A percentile compares a stretch with the other conserved stretches of the same genome.
These are phyloP conservation scores for Trametes coccinea DNA, from an alignment of 768 basidiomycete species.

Conservation along the genomic window DNA sequence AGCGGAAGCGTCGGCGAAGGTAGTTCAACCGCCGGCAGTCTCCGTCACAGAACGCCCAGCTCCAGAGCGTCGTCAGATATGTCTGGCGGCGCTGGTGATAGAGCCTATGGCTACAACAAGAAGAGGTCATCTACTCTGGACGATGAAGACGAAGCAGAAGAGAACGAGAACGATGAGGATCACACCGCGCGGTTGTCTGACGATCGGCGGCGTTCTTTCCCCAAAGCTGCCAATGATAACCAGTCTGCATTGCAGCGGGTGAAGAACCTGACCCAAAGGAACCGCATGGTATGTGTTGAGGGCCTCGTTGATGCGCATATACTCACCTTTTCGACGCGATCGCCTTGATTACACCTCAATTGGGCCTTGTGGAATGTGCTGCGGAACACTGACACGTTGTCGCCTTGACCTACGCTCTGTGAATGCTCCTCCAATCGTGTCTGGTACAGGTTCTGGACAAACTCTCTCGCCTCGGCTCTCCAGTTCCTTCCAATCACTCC, in stretches of 20 bases:
- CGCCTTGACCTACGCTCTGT: constrained; percentile 22
- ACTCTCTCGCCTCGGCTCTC: constrained; percentile 59
- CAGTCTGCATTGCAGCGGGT: constrained; percentile 63
- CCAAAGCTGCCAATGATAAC: constrained; percentile 44
- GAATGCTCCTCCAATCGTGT: background rate
- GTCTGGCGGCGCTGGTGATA: constrained; percentile 43
- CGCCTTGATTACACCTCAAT: background rate
- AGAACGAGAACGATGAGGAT: constrained; percentile 60
- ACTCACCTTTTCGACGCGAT: constrained; percentile 9
- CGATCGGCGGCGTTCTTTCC: constrained; percentile 32
- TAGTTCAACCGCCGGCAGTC: constrained; percentile 39
- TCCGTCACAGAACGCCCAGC: constrained; percentile 38
- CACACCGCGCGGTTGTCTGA: constrained; percentile 51
- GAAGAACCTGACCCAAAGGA: constrained; percentile 68
- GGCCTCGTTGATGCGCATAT: constrained; percentile 11
- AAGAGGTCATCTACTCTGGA: constrained; percentile 33
- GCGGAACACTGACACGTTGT: constrained; percentile 5
- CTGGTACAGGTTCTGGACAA: constrained; percentile 62
- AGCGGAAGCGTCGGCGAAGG: constrained; percentile 75
- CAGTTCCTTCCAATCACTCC: constrained; percentile 45
- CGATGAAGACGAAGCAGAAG: constrained; percentile 52
- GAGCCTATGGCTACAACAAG: constrained; percentile 29
- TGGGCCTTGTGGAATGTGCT: background rate
- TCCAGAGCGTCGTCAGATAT: constrained; percentile 36
- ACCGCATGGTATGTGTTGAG: constrained; percentile 59